Base-by-base conservation (phyloP, 208 protist species). In the Leishmania arabica region DNA sequence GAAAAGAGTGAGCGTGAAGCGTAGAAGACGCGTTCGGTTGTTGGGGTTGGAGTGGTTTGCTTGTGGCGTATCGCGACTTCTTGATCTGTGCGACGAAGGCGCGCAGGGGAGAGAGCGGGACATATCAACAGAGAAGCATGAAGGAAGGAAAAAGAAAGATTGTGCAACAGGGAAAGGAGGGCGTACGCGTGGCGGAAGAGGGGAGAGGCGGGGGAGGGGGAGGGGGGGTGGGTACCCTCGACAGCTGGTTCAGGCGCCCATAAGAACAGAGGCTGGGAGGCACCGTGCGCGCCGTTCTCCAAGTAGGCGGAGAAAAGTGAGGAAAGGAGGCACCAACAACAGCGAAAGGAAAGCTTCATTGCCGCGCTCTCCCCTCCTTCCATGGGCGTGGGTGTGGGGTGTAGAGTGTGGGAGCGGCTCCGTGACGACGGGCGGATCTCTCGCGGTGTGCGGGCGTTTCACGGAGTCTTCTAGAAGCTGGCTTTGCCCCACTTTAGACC, bases 1-100 rank as follows among this genome's bases (percentile, higher is more conserved):
- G 84, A 69, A n/a, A 51, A 80, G 76, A 62, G 42, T 56, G 27
- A 79, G 56, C 78, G 47, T 69, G 66, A 77, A 31, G n/a, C 11
- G n/a, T 27, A 37, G 27, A 66, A n/a, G 6, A 15, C 24, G 60
- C 2, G 60, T 17, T 66, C 27, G 37, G 60, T 37, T 8, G 11
- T 62, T 31, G 60, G 2, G 11, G 24, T 37, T 24, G n/a, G 21
- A 0, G 60, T 66, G 8, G n/a, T 66, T 66, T 66, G 60, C n/a
- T 31, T 62, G 24, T 21, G 40, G 24, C 60, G 11, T 37, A 37
- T 66, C 60, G 7, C 24, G n/a, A 37, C 60, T 66, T 19, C 60
- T 66, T 19, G 60, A 66, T 4, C 60, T 2, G n/a, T 34, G 60
- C 60, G 3, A 37, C 13, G 3, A 40, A 37, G 11, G 60, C 13